These are phyloP conservation scores for Aspergillus taichungensis DNA, from an alignment of 495 filamentous ascomycete genomes.

Conservation along the genomic window DNA sequence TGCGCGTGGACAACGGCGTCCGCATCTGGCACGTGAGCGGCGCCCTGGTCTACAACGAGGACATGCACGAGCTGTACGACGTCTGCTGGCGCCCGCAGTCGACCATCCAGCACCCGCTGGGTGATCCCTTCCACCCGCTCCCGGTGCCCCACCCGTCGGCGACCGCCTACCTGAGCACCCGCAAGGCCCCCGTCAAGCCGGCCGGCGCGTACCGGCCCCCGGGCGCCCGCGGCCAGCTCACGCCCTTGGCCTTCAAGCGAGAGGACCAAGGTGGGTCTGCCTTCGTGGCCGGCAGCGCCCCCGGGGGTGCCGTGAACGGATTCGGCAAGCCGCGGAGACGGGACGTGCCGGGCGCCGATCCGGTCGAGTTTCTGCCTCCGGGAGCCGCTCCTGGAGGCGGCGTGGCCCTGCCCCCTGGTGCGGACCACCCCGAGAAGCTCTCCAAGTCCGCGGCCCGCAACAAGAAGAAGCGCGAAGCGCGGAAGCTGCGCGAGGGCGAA, in stretches of 20 bases:
- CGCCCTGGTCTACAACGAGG: conserved; percentile 85
- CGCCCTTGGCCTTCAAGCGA: conserved; percentile 90
- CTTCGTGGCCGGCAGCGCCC: conserved; percentile 71
- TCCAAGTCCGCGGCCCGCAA: conserved; percentile 91
- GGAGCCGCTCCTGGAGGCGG: conserved; percentile 66
- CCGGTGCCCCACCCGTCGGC: conserved; percentile 81
- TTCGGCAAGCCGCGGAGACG: conserved; percentile 65
- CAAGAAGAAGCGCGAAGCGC: conserved; percentile 97
- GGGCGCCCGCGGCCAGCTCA: conserved; percentile 82
- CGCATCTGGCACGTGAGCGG: conserved; percentile 93
- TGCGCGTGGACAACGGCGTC: conserved; percentile 93
- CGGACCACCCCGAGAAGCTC: conserved; percentile 57
- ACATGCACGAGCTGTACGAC: conserved; percentile 88
- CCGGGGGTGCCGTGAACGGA: conserved; percentile 56
- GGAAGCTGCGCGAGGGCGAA: conserved; percentile 77
- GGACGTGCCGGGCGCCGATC: conserved; percentile 73
- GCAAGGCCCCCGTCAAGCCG: conserved; percentile 89
- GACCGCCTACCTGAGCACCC: conserved; percentile 67
- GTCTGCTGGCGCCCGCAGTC: conserved; percentile 81
- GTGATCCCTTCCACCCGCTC: conserved; percentile 67
- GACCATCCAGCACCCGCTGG: conserved; percentile 46
- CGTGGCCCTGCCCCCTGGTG: conserved; percentile 46
- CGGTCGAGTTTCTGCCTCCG: conserved; percentile 51
- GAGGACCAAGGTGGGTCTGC: conserved; percentile 95
- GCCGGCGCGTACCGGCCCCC: conserved; percentile 93